These are phyloP conservation scores for Sporisorium scitamineum DNA, from an alignment of 1,284 basidiomycete genomes.

Conservation along the genomic window DNA sequence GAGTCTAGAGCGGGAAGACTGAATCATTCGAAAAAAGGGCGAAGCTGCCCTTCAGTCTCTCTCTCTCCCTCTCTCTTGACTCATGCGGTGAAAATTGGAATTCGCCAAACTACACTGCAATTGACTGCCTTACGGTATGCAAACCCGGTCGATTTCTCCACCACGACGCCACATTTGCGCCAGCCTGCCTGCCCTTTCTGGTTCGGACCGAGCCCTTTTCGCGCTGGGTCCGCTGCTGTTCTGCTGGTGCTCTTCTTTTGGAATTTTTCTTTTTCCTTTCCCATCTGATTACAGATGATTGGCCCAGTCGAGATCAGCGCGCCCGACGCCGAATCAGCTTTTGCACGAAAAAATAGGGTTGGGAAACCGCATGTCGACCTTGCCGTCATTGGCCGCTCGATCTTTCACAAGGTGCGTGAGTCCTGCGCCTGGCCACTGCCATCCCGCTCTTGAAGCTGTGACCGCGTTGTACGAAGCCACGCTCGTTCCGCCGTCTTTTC, in stretches of 20 bases:
- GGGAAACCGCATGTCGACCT: too few relatives aligned
- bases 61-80: background rate
- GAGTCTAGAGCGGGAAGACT: background rate
- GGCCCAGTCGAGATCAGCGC: background rate
- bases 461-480: too few relatives aligned
- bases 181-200: background rate
- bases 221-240: too few relatives aligned
- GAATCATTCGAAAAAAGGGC: background rate
- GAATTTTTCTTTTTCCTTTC: background rate
- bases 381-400: too few relatives aligned
- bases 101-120: background rate
- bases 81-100: constrained; percentile 1
- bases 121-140: background rate
- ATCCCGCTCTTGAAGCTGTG: too few relatives aligned
- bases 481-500: too few relatives aligned
- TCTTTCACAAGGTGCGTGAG: too few relatives aligned
- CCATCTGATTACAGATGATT: constrained; percentile 17
- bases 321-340: background rate
- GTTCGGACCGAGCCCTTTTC: constrained; percentile 13
- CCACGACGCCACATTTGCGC: background rate
- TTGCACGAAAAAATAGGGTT: too few relatives aligned
- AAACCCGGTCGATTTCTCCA: background rate
- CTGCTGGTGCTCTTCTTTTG: background rate
- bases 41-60: background rate
- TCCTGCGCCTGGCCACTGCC: too few relatives aligned